A percentile compares a stretch with the other conserved stretches of the same genome.
phyloP scores from a whole-genome alignment of 108 stramenopile genomes.

The Aurantiochytrium sp. region DNA sequence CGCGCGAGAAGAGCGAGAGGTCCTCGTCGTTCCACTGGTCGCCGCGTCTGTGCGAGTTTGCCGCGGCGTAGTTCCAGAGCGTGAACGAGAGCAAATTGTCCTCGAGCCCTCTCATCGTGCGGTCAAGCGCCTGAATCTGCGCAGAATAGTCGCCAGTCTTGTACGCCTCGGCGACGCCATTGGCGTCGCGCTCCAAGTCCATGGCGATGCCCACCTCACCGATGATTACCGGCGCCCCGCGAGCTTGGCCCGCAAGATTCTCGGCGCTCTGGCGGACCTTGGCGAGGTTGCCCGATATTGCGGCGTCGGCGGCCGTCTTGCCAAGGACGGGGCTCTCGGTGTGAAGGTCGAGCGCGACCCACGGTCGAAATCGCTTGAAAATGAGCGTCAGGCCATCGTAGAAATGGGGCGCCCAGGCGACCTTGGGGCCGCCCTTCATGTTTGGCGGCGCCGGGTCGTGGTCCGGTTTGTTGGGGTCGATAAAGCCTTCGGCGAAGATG shows the following conservation, averaged over 20 bases:
- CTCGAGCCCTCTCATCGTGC: background rate
- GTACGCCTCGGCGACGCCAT: background rate
- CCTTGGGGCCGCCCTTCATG: background rate
- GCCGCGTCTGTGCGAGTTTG: background rate
- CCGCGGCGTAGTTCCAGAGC: background rate
- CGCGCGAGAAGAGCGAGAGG: background rate
- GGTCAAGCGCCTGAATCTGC: background rate
- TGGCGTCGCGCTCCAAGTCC: conserved; percentile 1
- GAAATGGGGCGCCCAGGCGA: conserved; percentile 44
- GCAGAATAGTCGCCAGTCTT: background rate
- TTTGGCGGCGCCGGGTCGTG: conserved; percentile 28
- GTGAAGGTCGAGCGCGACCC: conserved; percentile 35
- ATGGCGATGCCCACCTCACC: conserved; percentile 6
- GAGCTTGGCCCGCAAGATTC: background rate
- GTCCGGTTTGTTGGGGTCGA: conserved; percentile 36
- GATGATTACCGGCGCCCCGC: background rate
- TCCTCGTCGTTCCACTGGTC: conserved; percentile 11
- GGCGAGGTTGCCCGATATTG: background rate
- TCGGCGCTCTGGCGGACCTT: background rate
- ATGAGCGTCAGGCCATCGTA: conserved; percentile 39
- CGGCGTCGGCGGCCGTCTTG: background rate
- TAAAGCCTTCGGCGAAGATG: conserved; percentile 33
- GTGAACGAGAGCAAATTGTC: conserved; percentile 10
- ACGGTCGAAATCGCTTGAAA: conserved; percentile 29
- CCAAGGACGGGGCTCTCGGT: conserved; percentile 23